Evolutionary conservation across 2,329 filamentous ascomycete genomes (phyloP), one percentile per base, ranked within the genome.

Genomic region (Cladosporium colombiae): DNA sequence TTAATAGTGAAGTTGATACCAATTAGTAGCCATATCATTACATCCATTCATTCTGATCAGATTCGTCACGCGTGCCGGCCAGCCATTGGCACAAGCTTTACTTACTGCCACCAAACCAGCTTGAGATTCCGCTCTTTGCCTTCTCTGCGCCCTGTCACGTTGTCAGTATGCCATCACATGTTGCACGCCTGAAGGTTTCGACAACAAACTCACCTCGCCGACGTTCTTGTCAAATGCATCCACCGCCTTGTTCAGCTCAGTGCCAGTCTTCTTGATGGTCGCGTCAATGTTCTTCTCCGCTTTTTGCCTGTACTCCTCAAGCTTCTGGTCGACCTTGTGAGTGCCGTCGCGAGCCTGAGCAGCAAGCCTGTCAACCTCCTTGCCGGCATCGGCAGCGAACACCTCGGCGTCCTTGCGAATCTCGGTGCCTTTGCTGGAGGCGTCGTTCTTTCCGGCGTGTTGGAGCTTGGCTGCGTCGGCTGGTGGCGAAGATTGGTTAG

Each of bases 191-290:
- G 6, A 29, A 29, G 6, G 27, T 6, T 29, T 29, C 4, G 6
- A 29, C 27, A 6, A 29, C 6, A 6, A 68, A 71, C 71, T 71
- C 65, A 66, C 70, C 66, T 74, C 68, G 7, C 40, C 91, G 62
- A 97, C 89, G 70, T 88, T 93, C 74, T 88, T 86, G 81, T 97
- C 93, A 73, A 93, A 89, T 78, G 90, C 87, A 79, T 97, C 90
- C 61, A 95, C 81, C 11, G 82, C 81, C 55, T 75, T 75, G 71
- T 84, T 82, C 70, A 86, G 68, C 65, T 84, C 79, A 66, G 77
- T 80, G 68, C 81, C 79, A 2, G 84, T 87, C 74, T 92, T 91
- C 76, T 89, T 87, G 73, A 89, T 79, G 35, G 88, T 81, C 67
- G 89, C 84, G 49, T 88, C 85, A 71, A 89, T 74, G 75, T 82